Conservation (phyloP, 192 early-diverging fungal genomes). For the Ramicandelaber brevisporus region DNA sequence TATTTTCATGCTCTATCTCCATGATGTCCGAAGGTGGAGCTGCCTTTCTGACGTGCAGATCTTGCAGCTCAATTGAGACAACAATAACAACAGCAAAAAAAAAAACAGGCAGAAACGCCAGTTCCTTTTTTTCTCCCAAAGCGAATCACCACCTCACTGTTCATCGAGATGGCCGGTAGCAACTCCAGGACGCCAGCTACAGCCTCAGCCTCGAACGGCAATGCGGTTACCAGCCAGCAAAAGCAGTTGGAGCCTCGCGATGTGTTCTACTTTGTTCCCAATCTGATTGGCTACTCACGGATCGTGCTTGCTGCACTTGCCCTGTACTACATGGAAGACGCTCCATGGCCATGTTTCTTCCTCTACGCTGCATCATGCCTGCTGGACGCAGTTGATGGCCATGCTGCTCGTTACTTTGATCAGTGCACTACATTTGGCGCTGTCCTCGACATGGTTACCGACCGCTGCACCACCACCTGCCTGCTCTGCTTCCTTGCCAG, state of each 20-base stretch:
- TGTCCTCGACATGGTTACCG: slow-evolving; percentile 98
- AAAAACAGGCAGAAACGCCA: too few species aligned
- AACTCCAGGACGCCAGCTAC: too few species aligned
- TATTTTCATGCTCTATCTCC: too few species aligned
- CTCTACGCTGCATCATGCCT: slow-evolving; percentile 73
- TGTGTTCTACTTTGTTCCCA: slow-evolving; percentile 16
- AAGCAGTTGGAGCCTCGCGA: neutral
- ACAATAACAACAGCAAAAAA: too few species aligned
- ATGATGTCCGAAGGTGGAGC: too few species aligned
- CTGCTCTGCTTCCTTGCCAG: slow-evolving; percentile 64
- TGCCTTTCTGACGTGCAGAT: too few species aligned
- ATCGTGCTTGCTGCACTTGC: slow-evolving; percentile 48
- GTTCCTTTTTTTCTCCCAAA: too few species aligned
- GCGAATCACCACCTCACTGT: too few species aligned
- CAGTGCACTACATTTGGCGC: slow-evolving; percentile 95
- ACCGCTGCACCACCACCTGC: slow-evolving; percentile 79
- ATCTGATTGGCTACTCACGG: slow-evolving; percentile 52
- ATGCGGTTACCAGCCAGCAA: neutral
- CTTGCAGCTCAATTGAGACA: too few species aligned
- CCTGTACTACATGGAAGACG: slow-evolving; percentile 48
- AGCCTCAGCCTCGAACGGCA: neutral
- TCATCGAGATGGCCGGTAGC: too few species aligned
- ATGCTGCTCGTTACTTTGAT: slow-evolving; percentile 72
- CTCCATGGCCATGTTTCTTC: slow-evolving; percentile 41
- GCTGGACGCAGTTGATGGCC: slow-evolving; percentile 83